Evolutionary conservation across 2,329 filamentous ascomycete genomes (phyloP).

Genomic region (Alternaria triticina): DNA sequence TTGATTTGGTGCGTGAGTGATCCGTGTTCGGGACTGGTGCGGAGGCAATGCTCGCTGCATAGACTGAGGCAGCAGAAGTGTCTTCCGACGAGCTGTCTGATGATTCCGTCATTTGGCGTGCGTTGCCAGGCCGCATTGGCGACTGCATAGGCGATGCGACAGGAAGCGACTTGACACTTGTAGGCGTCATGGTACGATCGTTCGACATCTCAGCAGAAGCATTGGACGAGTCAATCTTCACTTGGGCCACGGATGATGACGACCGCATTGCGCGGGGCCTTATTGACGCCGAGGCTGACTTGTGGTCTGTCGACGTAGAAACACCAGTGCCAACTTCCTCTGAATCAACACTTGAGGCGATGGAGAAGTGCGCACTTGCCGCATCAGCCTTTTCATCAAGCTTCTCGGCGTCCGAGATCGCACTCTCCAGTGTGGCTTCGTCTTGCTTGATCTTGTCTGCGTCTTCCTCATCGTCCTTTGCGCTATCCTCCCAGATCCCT

Average conservation of each 20-base stretch:
- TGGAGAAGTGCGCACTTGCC: slow-evolving; percentile 27
- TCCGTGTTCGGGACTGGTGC: slow-evolving; percentile 11
- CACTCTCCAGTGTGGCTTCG: slow-evolving; percentile 17
- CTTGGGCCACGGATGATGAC: slow-evolving; percentile 68
- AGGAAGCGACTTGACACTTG: slow-evolving; percentile 68
- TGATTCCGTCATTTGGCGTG: slow-evolving; percentile 14
- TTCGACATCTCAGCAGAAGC: slow-evolving; percentile 60
- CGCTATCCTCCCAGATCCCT: slow-evolving; percentile 71
- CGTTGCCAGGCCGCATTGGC: slow-evolving; percentile 48
- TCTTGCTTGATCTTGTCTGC: slow-evolving; percentile 19
- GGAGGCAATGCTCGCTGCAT: slow-evolving; percentile 21
- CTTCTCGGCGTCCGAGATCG: slow-evolving; percentile 24
- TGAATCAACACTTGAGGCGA: slow-evolving; percentile 27
- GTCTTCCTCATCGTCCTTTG: slow-evolving; percentile 19
- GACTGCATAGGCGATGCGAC: slow-evolving; percentile 60
- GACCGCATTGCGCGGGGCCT: slow-evolving; percentile 65
- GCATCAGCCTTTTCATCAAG: slow-evolving; percentile 29
- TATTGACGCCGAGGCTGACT: slow-evolving; percentile 12
- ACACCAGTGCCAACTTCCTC: slow-evolving; percentile 25
- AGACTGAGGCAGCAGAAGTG: slow-evolving; percentile 31
- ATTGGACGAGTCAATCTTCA: slow-evolving; percentile 71
- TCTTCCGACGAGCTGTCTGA: slow-evolving; percentile 26
- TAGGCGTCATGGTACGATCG: slow-evolving; percentile 66
- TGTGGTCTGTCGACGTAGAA: slow-evolving; percentile 34
- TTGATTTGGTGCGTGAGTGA: slow-evolving; percentile 21